Evolutionary conservation across 352 stramenopile genomes (phyloP).

Genomic region (Phytophthora crassamura): DNA sequence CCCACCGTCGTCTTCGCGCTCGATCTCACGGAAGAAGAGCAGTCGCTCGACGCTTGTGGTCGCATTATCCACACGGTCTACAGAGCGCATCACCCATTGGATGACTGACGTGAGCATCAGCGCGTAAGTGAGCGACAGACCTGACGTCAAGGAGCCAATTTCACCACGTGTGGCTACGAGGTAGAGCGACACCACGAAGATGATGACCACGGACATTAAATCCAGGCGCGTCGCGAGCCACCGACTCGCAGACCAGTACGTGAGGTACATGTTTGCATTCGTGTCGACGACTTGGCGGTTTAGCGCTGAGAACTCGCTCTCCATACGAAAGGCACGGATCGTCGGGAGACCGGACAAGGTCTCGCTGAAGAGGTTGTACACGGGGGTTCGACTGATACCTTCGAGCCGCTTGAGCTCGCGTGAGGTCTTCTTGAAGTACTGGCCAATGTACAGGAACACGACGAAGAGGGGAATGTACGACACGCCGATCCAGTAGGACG

Average conservation of each 20-base stretch:
- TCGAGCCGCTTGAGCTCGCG: slow-evolving; percentile 95
- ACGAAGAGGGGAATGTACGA: slow-evolving; percentile 60
- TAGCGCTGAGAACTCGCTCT: slow-evolving; percentile 31
- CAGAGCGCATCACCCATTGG: slow-evolving; percentile 38
- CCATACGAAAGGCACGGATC: slow-evolving; percentile 82
- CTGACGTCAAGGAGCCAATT: slow-evolving; percentile 32
- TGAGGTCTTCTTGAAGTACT: slow-evolving; percentile 88
- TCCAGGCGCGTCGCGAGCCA: slow-evolving; percentile 95
- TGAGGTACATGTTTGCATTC: slow-evolving; percentile 50
- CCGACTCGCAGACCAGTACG: slow-evolving; percentile 59
- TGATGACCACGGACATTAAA: slow-evolving; percentile 78
- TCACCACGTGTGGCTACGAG: slow-evolving; percentile 62
- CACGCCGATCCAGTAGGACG: slow-evolving; percentile 44
- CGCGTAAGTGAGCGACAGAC: slow-evolving; percentile 43
- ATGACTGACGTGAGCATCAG: slow-evolving; percentile 54
- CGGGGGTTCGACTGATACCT: slow-evolving; percentile 78
- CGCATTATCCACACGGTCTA: slow-evolving; percentile 51
- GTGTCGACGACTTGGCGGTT: slow-evolving; percentile 48
- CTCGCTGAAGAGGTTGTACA: slow-evolving; percentile 94
- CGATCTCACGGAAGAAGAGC: slow-evolving; percentile 39
- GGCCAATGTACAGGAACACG: slow-evolving; percentile 56
- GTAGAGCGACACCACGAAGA: slow-evolving; percentile 89
- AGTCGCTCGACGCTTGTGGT: slow-evolving; percentile 48
- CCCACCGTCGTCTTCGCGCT: slow-evolving; percentile 38
- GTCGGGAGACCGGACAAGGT: slow-evolving; percentile 91